Conservation (phyloP, 2,329 filamentous ascomycete species). For the Purpureocillium lavendulum region DNA sequence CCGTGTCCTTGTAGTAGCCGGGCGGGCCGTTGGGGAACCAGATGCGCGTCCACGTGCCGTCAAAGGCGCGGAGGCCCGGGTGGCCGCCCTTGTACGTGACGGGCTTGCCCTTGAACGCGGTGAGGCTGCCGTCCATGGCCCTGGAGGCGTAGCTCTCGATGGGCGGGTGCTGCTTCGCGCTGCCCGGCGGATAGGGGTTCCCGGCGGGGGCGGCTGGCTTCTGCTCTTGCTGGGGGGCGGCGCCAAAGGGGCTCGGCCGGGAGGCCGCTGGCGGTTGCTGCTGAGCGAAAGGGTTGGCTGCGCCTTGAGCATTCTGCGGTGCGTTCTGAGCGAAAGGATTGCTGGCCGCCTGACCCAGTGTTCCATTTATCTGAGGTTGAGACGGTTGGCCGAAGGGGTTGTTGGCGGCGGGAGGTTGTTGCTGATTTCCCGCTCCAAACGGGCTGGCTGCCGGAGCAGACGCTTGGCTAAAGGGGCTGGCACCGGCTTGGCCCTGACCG, state of each 20-base stretch:
- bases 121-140: conserved; percentile 35
- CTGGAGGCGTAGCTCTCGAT: conserved; percentile 34
- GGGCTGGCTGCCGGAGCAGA: conserved; percentile 16
- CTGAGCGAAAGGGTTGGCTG: conserved; percentile 15
- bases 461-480: conserved; percentile 18
- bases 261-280: conserved; percentile 11
- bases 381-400: conserved; percentile 20
- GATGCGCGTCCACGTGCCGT: conserved; percentile 54
- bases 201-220: conserved; percentile 6
- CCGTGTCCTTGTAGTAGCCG: conserved; percentile 52
- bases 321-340: conserved; percentile 4
- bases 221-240: conserved; percentile 7
- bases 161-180: conserved; percentile 34
- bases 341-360: conserved; percentile 6
- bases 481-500: conserved; percentile 3
- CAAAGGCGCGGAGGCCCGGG: conserved; percentile 41
- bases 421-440: conserved; percentile 14
- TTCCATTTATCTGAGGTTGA: conserved; percentile 8
- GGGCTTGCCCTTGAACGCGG: conserved; percentile 53
- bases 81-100: conserved; percentile 47
- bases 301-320: background rate
- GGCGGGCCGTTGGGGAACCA: conserved; percentile 69
- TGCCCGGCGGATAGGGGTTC: conserved; percentile 35
- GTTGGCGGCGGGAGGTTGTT: conserved; percentile 8
- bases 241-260: conserved; percentile 16